Evolutionary conservation across 768 basidiomycete species (phyloP), one percentile per base, ranked within the genome.

Genomic region (Strobilomyces dryophilus): DNA sequence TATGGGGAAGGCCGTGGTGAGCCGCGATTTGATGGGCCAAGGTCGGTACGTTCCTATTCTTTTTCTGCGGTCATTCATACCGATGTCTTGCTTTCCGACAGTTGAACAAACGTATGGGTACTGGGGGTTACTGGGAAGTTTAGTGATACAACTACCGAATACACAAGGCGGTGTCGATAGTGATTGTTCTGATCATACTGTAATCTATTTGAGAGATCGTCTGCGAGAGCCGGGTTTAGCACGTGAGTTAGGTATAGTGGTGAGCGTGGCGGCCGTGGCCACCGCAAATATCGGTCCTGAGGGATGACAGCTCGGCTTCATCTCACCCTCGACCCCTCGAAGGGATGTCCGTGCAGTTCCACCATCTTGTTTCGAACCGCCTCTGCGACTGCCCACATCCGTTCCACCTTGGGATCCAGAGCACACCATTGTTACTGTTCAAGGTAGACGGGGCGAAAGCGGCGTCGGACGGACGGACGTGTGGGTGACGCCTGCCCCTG

Each of bases 401-500:
- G 55, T 32, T 61, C 61, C n/a, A 59, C 60, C 47, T 65, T 71
- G 32, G 70, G 76, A 58, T 80, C 80, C 31, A 63, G 60, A 27
- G 65, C 64, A 24, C 63, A 68, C 80, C 80, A 81, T 43, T 80
- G 77, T 46, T 70, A 60, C n/a, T 43, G 42, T 17, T 43, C 42
- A 6, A 43, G 42, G 8, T 29, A 43, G 26, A 43, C 27, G 15
- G 42, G 42, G 7, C 26, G 42, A 14, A 43, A 43, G 42, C 42
- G 42, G 27, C 42, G 42, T 26, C 27, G 42, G 26, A 29, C 42
- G 15, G 42, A 1, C 7, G 73, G 55, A 79, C 55, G 61, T 8
- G 48, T 43, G 24, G 56, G 63, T 2, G 53, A 49, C 0, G 20
- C 2, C 20, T 60, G 47, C 10, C 45, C 62, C 62, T 45, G 43